Base-by-base conservation (phyloP, 352 stramenopile genomes). In the Globisporangium irregulare region DNA sequence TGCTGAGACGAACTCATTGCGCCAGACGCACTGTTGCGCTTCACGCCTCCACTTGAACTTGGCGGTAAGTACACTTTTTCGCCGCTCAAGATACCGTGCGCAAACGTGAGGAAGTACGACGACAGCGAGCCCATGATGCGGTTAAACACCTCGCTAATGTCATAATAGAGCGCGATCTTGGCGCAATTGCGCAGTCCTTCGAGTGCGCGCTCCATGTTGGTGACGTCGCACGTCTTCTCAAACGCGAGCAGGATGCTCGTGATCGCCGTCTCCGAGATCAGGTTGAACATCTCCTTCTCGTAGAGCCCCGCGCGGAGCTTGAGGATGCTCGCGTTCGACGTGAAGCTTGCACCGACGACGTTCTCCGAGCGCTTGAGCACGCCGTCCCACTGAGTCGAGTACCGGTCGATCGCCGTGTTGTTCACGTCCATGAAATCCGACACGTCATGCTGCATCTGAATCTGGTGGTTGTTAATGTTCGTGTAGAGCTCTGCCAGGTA, bases 371-470 rank as follows among this genome's bases (percentile, higher is more conserved):
- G 81, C 75, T 96, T 95, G 5, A 96, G 72, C 29, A 96, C 82
- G 15, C 89, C 89, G 36, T 96, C 89, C 89, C 89, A 96, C 66
- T 94, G 87, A 62, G 79, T 93, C 62, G 88, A 96, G 70, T 94
- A 96, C 34, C 85, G 77, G n/a, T 96, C 88, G 18, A 94, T 86
- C 0, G 84, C 80, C 18, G 81, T 88, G 6, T 75, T 82, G 0
- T 63, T 69, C 9, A 82, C 77, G 29, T 92, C 80, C 70, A 87
- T 91, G 36, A 95, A 87, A 63, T 95, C 87, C 0, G 86, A 92
- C 34, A 94, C 86, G 56, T 96, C 89, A 36, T 91, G 84, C 70
- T 95, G 87, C 89, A 96, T 96, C 73, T 96, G 84, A 66, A 96
- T 96, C 69, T 96, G 81, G 62, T 91, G 84, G 15, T 89, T 69